These are phyloP conservation scores for Dalechampia spathulata DNA, from an alignment of 441 rosid genomes.

Conservation along the genomic window DNA sequence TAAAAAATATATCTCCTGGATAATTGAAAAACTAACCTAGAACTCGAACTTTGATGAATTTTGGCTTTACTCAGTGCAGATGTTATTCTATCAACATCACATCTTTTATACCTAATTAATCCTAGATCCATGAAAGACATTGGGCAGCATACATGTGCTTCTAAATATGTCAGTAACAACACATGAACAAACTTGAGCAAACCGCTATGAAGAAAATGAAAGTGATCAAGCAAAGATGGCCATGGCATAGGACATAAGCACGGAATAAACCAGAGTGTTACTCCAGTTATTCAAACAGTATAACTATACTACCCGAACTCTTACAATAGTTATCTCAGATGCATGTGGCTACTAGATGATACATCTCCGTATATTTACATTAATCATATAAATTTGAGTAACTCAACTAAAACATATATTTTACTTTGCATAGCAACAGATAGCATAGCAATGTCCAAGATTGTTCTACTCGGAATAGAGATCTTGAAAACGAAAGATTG, in stretches of 20 bases:
- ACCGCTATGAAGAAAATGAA: background rate
- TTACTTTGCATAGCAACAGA: conserved; percentile 4
- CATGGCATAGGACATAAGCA: background rate
- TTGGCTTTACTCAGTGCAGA: too few relatives aligned
- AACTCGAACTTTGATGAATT: too few relatives aligned
- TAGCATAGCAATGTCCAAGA: background rate
- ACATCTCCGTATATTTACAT: background rate
- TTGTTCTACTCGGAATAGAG: background rate
- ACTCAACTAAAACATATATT: background rate
- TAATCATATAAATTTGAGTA: background rate
- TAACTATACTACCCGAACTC: background rate
- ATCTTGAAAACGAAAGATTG: conserved; percentile 4
- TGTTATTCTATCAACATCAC: too few relatives aligned
- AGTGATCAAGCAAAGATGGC: background rate
- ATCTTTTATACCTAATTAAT: too few relatives aligned
- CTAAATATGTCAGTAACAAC: too few relatives aligned
- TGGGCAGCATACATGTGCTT: too few relatives aligned
- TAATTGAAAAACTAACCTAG: too few relatives aligned
- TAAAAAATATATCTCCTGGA: too few relatives aligned
- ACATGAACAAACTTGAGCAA: too few relatives aligned
- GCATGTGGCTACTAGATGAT: background rate
- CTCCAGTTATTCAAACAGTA: too few relatives aligned
- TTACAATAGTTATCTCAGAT: background rate
- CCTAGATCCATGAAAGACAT: too few relatives aligned
- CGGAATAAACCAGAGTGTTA: background rate